A percentile compares a stretch with the other conserved stretches of the same genome.
Evolutionary conservation across 352 stramenopile species (phyloP).

Genomic region (Pythium guiyangense): DNA sequence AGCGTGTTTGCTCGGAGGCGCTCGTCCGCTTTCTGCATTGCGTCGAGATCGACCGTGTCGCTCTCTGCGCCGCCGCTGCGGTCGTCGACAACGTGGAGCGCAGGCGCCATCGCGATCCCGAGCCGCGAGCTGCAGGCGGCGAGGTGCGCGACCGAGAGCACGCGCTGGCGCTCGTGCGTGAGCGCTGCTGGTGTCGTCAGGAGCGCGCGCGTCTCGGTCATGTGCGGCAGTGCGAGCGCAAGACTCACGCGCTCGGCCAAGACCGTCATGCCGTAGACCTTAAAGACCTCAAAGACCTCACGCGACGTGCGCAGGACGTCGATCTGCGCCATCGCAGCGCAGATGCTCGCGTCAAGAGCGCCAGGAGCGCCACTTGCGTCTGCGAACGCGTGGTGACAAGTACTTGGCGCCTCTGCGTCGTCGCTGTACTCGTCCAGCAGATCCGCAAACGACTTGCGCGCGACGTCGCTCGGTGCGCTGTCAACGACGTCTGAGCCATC

Average conservation of each 20-base stretch:
- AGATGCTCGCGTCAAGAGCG: no score
- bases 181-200: slow-evolving; percentile 33
- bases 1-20: slow-evolving; percentile 51
- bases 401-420: neutral
- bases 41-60: slow-evolving; percentile 3
- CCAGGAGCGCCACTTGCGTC: no score
- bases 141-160: slow-evolving; percentile 59
- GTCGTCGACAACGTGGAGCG: slow-evolving; percentile 5
- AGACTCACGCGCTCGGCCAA: slow-evolving; percentile 66
- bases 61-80: slow-evolving; percentile 1
- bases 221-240: slow-evolving; percentile 31
- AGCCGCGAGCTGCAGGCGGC: slow-evolving; percentile 36
- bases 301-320: slow-evolving; percentile 42
- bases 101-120: slow-evolving; percentile 19
- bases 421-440: slow-evolving; percentile 38
- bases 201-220: slow-evolving; percentile 1
- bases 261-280: slow-evolving; percentile 78
- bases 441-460: slow-evolving; percentile 27
- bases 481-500: slow-evolving; percentile 13
- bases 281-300: slow-evolving; percentile 80
- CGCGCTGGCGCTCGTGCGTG: slow-evolving; percentile 46
- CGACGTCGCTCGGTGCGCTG: slow-evolving; percentile 10
- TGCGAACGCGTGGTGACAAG: slow-evolving; percentile 31
- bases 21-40: slow-evolving; percentile 28
- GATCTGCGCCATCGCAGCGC: slow-evolving; percentile 27